These are phyloP conservation scores for Cystobasidiopsis lactophilus DNA, from an alignment of 768 basidiomycete genomes.

Conservation along the genomic window DNA sequence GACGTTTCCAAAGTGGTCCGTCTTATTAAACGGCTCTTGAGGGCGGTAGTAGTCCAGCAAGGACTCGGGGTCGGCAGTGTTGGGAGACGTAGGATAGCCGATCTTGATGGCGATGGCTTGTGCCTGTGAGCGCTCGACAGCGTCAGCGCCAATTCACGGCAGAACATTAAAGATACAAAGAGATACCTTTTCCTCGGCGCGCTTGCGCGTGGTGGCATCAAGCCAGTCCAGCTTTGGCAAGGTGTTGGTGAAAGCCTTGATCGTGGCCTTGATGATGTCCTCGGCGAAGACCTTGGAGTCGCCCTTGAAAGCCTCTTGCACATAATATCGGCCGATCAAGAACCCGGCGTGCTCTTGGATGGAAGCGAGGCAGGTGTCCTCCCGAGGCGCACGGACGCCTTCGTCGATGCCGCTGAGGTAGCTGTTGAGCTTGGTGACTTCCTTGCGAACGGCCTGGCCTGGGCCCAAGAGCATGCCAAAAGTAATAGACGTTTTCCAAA, in stretches of 20 bases:
- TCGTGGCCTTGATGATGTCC: slow-evolving; percentile 56
- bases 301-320: slow-evolving; percentile 36
- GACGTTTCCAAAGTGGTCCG: slow-evolving; percentile 68
- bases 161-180: neutral
- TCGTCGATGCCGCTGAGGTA: slow-evolving; percentile 61
- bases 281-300: slow-evolving; percentile 60
- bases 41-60: slow-evolving; percentile 48
- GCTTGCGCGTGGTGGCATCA: slow-evolving; percentile 57
- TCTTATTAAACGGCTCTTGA: slow-evolving; percentile 39
- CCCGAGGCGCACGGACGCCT: slow-evolving; percentile 59
- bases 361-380: slow-evolving; percentile 54
- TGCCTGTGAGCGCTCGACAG: slow-evolving; percentile 40
- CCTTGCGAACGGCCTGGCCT: slow-evolving; percentile 56
- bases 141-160: neutral
- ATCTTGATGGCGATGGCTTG: slow-evolving; percentile 70
- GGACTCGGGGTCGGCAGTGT: slow-evolving; percentile 47
- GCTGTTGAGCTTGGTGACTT: slow-evolving; percentile 46
- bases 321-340: slow-evolving; percentile 65
- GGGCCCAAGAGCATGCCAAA: slow-evolving; percentile 35
- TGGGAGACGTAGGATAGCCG: slow-evolving; percentile 71
- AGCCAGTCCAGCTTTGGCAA: slow-evolving; percentile 66
- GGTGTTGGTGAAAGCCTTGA: slow-evolving; percentile 59
- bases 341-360: slow-evolving; percentile 65
- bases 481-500: slow-evolving; percentile 46
- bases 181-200: slow-evolving; percentile 31